Percentiles rank a stretch among this genome's conserved stretches.
phyloP scores from a whole-genome alignment of 2,329 filamentous ascomycete species.

The Pseudogymnoascus sp. region DNA sequence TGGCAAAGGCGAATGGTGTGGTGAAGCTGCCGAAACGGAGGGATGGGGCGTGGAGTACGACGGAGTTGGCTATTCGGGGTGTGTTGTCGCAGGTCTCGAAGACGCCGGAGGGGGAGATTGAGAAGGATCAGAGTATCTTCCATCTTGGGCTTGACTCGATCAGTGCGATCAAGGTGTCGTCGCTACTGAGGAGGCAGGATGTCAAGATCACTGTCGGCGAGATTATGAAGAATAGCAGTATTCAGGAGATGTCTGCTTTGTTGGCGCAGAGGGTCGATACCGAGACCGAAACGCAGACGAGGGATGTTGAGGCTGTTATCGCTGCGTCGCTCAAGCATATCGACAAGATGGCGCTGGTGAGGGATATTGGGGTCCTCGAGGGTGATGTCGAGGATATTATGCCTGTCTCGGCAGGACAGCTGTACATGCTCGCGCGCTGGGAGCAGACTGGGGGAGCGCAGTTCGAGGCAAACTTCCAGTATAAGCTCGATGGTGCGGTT shows the following conservation, averaged over 20 bases:
- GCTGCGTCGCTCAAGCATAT: constrained; percentile 30
- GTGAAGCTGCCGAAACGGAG: background rate
- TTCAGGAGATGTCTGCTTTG: constrained; percentile 29
- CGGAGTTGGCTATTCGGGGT: constrained; percentile 33
- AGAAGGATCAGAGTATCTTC: constrained; percentile 55
- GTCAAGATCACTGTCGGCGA: constrained; percentile 58
- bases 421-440: constrained; percentile 74
- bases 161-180: constrained; percentile 72
- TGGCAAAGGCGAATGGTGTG: background rate
- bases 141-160: constrained; percentile 83
- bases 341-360: constrained; percentile 32
- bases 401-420: constrained; percentile 67
- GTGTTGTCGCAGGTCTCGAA: constrained; percentile 49
- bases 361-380: constrained; percentile 31
- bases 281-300: constrained; percentile 42
- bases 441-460: constrained; percentile 54
- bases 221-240: constrained; percentile 54
- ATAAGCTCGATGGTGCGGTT: constrained; percentile 38
- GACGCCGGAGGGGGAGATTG: constrained; percentile 47
- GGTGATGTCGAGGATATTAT: constrained; percentile 42
- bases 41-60: constrained; percentile 28
- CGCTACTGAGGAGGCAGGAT: constrained; percentile 53
- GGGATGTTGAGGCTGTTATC: constrained; percentile 37
- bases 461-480: constrained; percentile 68
- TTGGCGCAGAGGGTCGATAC: constrained; percentile 21